Base-by-base conservation (phyloP, 495 filamentous ascomycete species). In the Terfezia claveryi region DNA sequence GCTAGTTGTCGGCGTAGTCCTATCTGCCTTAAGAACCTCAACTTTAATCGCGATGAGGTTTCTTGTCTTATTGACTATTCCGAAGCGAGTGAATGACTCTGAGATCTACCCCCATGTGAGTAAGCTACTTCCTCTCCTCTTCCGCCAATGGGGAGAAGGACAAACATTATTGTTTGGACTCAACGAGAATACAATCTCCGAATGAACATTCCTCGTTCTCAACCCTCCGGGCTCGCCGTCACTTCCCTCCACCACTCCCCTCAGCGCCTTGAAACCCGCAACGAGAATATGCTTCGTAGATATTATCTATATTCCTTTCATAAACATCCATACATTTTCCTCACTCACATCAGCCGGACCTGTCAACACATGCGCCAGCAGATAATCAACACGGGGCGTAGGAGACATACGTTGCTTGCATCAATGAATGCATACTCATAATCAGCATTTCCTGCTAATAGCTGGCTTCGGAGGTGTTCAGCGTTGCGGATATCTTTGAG, bases 391-490 rank as follows among this genome's bases (percentile, higher is more conserved):
- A 20, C 20, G 20, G 20, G 20, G 20, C 20, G 20, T 20, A 20
- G 20, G 20, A 55, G 10, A 53, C 57, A 36, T 49, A 64, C 62
- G 10, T 59, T 59, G 53, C 72, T 77, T 1, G 87, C 87, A 67
- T 98, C 88, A 50, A 98, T 78, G 53, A 98, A 82, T 5, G 89
- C 89, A 71, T 94, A 95, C 67, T 95, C 85, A 61, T 84, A 96
- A 11, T 81, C 81, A 23, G 74, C 59, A 59, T 94, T 93, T 10
- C 83, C 81, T 3, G 78, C 74, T 8, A 95, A 69, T 14, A 96
- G 75, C 68, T 94, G 88, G 56, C 80, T 68, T 8, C 83, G 80
- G 23, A 98, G 71, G 64, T 80, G 86, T 1, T 74, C 66, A 8
- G 82, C 74, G 66, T 96, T 96, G 58, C 74, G 64, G 38, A 96